Percentiles rank a stretch among this genome's conserved stretches.
phyloP scores from a whole-genome alignment of 768 basidiomycete species.

The Boletus rubropictus region DNA sequence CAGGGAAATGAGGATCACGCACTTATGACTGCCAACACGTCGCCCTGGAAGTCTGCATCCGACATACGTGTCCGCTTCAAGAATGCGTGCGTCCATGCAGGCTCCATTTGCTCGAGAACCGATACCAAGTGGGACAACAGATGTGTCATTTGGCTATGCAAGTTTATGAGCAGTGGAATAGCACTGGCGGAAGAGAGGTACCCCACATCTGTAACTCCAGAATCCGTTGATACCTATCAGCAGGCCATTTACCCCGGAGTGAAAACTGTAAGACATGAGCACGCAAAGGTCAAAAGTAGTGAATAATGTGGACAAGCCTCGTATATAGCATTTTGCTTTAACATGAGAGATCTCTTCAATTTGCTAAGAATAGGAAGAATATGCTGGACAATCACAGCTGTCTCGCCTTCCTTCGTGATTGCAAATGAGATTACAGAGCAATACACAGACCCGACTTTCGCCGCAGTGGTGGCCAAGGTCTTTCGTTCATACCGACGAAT shows the following conservation, averaged over 20 bases:
- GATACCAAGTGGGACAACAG: slow-evolving; percentile 71
- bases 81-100: slow-evolving; percentile 73
- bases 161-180: slow-evolving; percentile 2
- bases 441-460: slow-evolving; percentile 64
- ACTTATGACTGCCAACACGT: slow-evolving; percentile 79
- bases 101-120: slow-evolving; percentile 65
- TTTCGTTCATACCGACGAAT: slow-evolving; percentile 69
- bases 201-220: slow-evolving; percentile 63
- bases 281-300: background rate
- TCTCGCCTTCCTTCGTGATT: slow-evolving; percentile 46
- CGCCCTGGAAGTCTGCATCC: slow-evolving; percentile 79
- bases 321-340: slow-evolving; percentile 57
- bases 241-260: slow-evolving; percentile 72
- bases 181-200: background rate
- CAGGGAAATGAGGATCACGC: slow-evolving; percentile 15
- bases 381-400: slow-evolving; percentile 52
- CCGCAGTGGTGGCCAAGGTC: slow-evolving; percentile 60
- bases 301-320: slow-evolving; percentile 41
- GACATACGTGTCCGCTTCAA: slow-evolving; percentile 67
- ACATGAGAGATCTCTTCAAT: slow-evolving; percentile 52
- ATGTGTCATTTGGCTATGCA: slow-evolving; percentile 56
- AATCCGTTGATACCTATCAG: slow-evolving; percentile 66
- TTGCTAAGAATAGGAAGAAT: slow-evolving; percentile 73
- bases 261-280: slow-evolving; percentile 49
- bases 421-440: slow-evolving; percentile 74